Percentiles rank a stretch among this genome's conserved stretches.
These are phyloP conservation scores for Cucumis sativus DNA, from an alignment of 306 rosid genomes.

Conservation along the genomic window Cucumber_9930_V3 NC_026657.2:984501-985000, in stretches of 20 bases:
- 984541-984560: constrained; percentile 80
- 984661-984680: constrained; percentile 84
- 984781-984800: not conserved
- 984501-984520: constrained; percentile 21
- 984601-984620: constrained; percentile 93
- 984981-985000: not conserved
- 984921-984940: not conserved
- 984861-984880: not conserved
- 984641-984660: constrained; percentile 59
- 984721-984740: not conserved
- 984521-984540: constrained; percentile 30
- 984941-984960: not conserved
- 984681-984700: constrained; percentile 8
- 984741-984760: not conserved
- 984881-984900: not conserved
- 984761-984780: not conserved
- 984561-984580: constrained; percentile 95
- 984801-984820: not conserved
- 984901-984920: not conserved
- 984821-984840: not conserved
- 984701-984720: not conserved
- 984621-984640: constrained; percentile 73
- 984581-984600: constrained; percentile 90
- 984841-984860: not conserved
- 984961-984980: not conserved